Conservation (phyloP, 179 eudicot species). For the Amaranthus tricolor region DNA sequence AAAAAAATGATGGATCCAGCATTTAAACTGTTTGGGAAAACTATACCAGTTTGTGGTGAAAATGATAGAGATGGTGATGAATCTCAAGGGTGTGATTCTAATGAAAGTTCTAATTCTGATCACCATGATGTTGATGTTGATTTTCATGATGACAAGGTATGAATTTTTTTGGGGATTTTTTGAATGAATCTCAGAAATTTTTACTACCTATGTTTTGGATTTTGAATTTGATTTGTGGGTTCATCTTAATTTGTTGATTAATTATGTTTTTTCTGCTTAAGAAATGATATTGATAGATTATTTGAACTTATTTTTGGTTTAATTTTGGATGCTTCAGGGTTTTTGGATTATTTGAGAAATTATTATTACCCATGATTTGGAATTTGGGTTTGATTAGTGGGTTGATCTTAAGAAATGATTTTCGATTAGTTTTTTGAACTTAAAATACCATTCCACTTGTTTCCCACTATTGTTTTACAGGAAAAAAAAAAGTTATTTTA, state of each 20-base stretch:
- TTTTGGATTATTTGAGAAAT: too few relatives aligned
- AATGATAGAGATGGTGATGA: slow-evolving; percentile 4
- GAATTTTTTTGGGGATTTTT: slow-evolving; percentile 1
- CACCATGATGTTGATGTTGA: slow-evolving; percentile 8
- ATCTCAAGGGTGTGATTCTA: slow-evolving; percentile 3
- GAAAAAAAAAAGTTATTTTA: too few relatives aligned
- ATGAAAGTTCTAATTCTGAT: slow-evolving; percentile 15
- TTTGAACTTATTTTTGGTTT: too few relatives aligned
- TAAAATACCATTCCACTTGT: too few relatives aligned
- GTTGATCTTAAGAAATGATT: slow-evolving; percentile 20
- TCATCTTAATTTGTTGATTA: too few relatives aligned
- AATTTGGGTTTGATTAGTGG: slow-evolving; percentile 20
- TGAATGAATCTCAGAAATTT: not conserved
- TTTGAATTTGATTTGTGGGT: too few relatives aligned
- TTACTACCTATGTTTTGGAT: slow-evolving; percentile 17
- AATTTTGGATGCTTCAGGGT: too few relatives aligned
- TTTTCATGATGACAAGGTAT: slow-evolving; percentile 33
- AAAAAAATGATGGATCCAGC: slow-evolving; percentile 19
- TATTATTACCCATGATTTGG: not conserved
- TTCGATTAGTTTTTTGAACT: not conserved
- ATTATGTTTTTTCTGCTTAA: too few relatives aligned
- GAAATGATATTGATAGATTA: too few relatives aligned
- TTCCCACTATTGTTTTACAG: too few relatives aligned
- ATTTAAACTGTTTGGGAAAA: slow-evolving; percentile 13
- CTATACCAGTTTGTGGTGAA: slow-evolving; percentile 15